Conservation (phyloP, 495 filamentous ascomycete genomes). For the Trichoderma virens region DNA sequence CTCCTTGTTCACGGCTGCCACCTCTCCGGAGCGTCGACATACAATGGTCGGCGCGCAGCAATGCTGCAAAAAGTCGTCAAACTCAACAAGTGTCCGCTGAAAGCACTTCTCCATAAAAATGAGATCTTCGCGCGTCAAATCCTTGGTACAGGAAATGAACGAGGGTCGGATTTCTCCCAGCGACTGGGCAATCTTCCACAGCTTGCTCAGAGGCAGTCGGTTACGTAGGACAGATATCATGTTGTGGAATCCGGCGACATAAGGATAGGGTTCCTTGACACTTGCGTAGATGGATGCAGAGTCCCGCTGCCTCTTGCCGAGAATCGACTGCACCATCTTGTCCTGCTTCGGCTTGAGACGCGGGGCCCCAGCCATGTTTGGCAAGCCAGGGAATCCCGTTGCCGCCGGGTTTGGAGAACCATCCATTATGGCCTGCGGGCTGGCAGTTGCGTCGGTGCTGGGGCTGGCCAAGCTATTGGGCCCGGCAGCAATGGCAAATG, state of each 20-base stretch:
- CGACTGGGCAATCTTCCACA: slow-evolving; percentile 72
- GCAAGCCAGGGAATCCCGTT: slow-evolving; percentile 12
- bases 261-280: slow-evolving; percentile 83
- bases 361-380: slow-evolving; percentile 19
- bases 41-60: slow-evolving; percentile 86
- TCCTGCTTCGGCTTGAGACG: slow-evolving; percentile 34
- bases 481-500: slow-evolving; percentile 41
- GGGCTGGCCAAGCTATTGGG: slow-evolving; percentile 41
- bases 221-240: slow-evolving; percentile 73
- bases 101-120: slow-evolving; percentile 97
- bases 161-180: slow-evolving; percentile 85
- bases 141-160: slow-evolving; percentile 81
- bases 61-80: slow-evolving; percentile 82
- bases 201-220: slow-evolving; percentile 63
- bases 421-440: slow-evolving; percentile 39
- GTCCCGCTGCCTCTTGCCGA: slow-evolving; percentile 51
- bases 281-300: slow-evolving; percentile 80
- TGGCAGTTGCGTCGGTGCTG: slow-evolving; percentile 42
- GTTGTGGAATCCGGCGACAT: slow-evolving; percentile 82
- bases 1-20: slow-evolving; percentile 87
- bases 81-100: slow-evolving; percentile 84
- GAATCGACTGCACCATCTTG: slow-evolving; percentile 42
- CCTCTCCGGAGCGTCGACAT: slow-evolving; percentile 84
- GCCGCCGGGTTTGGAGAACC: slow-evolving; percentile 35
- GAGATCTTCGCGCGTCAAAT: slow-evolving; percentile 74